Evolutionary conservation across 805 yeast species (phyloP).

Genomic region (Middelhovenomyces tepae): DNA sequence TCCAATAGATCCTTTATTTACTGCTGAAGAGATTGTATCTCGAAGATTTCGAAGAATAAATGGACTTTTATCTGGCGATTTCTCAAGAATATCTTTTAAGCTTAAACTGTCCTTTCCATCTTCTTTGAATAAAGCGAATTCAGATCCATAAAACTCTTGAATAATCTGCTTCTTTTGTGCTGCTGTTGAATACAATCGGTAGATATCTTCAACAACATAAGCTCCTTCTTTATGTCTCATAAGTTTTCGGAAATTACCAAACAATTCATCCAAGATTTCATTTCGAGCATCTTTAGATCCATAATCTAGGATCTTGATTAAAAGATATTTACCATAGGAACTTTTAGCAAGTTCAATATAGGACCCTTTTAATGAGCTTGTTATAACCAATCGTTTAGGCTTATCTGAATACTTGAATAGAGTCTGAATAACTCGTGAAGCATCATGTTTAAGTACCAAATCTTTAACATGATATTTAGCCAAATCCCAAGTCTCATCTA

Average conservation of each 20-base stretch:
- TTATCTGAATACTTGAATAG: slow-evolving; percentile 77
- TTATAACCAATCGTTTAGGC: slow-evolving; percentile 66
- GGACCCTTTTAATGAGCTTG: slow-evolving; percentile 59
- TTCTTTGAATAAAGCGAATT: slow-evolving; percentile 83
- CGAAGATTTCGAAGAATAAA: slow-evolving; percentile 65
- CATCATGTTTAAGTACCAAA: slow-evolving; percentile 89
- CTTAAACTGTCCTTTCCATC: slow-evolving; percentile 52
- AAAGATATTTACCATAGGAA: slow-evolving; percentile 85
- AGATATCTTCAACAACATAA: slow-evolving; percentile 90
- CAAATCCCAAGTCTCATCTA: slow-evolving; percentile 78
- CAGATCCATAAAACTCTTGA: slow-evolving; percentile 95
- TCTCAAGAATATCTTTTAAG: slow-evolving; percentile 56
- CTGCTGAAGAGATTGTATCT: slow-evolving; percentile 82
- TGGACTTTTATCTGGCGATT: slow-evolving; percentile 68
- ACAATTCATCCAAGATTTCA: slow-evolving; percentile 69
- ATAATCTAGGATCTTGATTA: slow-evolving; percentile 83
- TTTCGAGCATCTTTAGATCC: slow-evolving; percentile 79
- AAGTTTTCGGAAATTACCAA: slow-evolving; percentile 81
- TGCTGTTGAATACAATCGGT: slow-evolving; percentile 70
- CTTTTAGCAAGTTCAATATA: slow-evolving; percentile 81
- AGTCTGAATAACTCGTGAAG: slow-evolving; percentile 92
- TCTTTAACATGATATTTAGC: slow-evolving; percentile 71
- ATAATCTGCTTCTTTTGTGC: slow-evolving; percentile 86
- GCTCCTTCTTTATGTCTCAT: slow-evolving; percentile 99
- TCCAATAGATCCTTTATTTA: slow-evolving; percentile 92